These are phyloP conservation scores for Cordyceps cateniannulata DNA, from an alignment of 2,329 filamentous ascomycete genomes.

Conservation along the genomic window DNA sequence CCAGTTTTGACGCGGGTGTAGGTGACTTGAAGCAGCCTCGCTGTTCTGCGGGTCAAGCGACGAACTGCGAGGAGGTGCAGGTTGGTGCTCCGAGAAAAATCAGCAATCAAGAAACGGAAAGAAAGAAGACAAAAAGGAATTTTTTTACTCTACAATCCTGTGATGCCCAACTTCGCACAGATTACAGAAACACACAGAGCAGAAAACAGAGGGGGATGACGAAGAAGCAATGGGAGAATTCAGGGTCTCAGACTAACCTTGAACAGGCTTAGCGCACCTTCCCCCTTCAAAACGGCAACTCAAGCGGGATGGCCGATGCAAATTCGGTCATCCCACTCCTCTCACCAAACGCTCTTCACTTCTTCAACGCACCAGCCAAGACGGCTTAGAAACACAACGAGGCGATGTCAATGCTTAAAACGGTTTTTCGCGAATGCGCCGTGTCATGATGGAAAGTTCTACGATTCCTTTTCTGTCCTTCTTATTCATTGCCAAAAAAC, in stretches of 20 bases:
- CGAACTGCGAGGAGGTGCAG: no score
- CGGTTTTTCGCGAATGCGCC: not conserved
- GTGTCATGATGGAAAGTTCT: not conserved
- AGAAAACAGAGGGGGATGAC: not conserved
- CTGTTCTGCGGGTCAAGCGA: no score
- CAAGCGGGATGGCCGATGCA: slow-evolving; percentile 7
- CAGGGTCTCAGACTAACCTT: not conserved
- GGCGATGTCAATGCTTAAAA: slow-evolving; percentile 3
- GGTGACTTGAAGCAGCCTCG: no score
- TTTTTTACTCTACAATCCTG: no score
- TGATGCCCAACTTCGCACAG: no score
- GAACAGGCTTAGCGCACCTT: not conserved
- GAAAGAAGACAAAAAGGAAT: no score
- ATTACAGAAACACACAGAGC: no score
- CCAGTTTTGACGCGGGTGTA: no score
- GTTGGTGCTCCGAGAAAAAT: no score
- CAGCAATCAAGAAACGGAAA: no score
- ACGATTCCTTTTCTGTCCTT: not conserved
- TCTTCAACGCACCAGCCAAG: slow-evolving; percentile 4
- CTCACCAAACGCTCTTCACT: not conserved
- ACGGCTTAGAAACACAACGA: slow-evolving; percentile 10
- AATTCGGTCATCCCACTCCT: slow-evolving; percentile 5
- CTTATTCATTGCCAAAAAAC: not conserved
- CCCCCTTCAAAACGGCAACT: slow-evolving; percentile 1
- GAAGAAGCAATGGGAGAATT: not conserved